Percentiles rank a stretch among this genome's conserved stretches.
These are phyloP conservation scores for Neoboletus brunneissimus DNA, from an alignment of 768 basidiomycete species.

Conservation along the genomic window DNA sequence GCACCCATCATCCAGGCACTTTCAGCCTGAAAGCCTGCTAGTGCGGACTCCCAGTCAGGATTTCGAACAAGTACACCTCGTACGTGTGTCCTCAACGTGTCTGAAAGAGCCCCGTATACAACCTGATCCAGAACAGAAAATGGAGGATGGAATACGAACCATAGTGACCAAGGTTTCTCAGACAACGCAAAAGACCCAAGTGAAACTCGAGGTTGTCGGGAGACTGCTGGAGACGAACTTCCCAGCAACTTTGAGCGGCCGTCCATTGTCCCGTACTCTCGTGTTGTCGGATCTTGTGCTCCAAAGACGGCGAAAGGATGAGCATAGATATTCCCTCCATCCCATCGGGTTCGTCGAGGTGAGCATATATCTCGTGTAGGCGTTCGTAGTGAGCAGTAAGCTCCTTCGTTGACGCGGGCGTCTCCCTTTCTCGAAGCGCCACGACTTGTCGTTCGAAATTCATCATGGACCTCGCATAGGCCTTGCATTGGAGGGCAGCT, in stretches of 20 bases:
- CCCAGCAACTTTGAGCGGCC: slow-evolving; percentile 99
- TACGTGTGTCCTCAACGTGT: slow-evolving; percentile 93
- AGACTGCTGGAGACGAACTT: slow-evolving; percentile 84
- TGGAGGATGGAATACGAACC: slow-evolving; percentile 52
- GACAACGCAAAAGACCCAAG: slow-evolving; percentile 83
- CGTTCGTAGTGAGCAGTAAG: slow-evolving; percentile 65
- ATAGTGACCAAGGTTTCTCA: slow-evolving; percentile 94
- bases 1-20: slow-evolving; percentile 96
- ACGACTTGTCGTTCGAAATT: slow-evolving; percentile 87
- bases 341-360: slow-evolving; percentile 96
- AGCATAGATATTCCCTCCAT: slow-evolving; percentile 96
- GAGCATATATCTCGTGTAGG: slow-evolving; percentile 93
- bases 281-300: slow-evolving; percentile 96
- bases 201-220: slow-evolving; percentile 90
- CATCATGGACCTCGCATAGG: slow-evolving; percentile 91
- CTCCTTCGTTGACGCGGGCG: slow-evolving; percentile 46
- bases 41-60: slow-evolving; percentile 73
- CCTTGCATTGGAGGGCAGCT: slow-evolving; percentile 92
- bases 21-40: slow-evolving; percentile 87
- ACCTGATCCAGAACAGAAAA: neutral
- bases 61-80: slow-evolving; percentile 82
- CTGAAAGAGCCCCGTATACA: slow-evolving; percentile 37
- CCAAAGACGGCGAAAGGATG: slow-evolving; percentile 84
- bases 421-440: slow-evolving; percentile 41
- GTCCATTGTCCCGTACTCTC: slow-evolving; percentile 98